phyloP scores from a whole-genome alignment of 768 basidiomycete species.

The Amanita fuliginea region DNA sequence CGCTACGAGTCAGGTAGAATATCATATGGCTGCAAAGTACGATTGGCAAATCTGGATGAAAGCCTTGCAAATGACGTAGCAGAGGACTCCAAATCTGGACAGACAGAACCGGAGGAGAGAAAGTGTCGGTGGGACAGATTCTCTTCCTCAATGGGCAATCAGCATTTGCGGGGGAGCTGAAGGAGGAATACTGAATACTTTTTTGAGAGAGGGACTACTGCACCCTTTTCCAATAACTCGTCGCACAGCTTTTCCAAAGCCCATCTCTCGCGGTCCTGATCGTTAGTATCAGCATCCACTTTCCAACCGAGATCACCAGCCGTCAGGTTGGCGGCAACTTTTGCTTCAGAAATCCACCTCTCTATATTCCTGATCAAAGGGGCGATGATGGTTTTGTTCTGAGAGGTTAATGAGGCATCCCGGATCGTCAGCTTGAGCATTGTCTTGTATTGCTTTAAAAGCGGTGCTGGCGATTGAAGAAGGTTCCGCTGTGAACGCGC shows the following conservation, averaged over 20 bases:
- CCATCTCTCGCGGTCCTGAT: constrained; percentile 51
- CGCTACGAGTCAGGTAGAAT: constrained; percentile 18
- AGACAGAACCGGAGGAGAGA: constrained; percentile 39
- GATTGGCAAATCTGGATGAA: constrained; percentile 45
- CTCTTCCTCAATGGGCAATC: constrained; percentile 39
- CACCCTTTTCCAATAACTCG: constrained; percentile 57
- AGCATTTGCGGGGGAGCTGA: constrained; percentile 12
- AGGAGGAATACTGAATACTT: constrained; percentile 39
- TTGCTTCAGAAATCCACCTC: constrained; percentile 69
- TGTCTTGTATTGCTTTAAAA: constrained; percentile 65
- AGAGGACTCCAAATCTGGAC: constrained; percentile 61
- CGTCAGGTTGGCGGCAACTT: constrained; percentile 43
- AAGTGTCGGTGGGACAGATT: constrained; percentile 23
- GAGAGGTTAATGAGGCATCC: constrained; percentile 49
- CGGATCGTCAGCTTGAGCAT: constrained; percentile 50
- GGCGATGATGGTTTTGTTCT: constrained; percentile 39
- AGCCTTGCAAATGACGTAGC: constrained; percentile 39
- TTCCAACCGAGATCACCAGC: constrained; percentile 42
- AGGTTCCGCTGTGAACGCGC: constrained; percentile 17
- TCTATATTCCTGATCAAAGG: constrained; percentile 52
- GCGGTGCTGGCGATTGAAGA: constrained; percentile 50
- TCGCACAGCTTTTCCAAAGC: constrained; percentile 61
- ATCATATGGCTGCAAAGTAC: constrained; percentile 38
- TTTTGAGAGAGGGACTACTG: constrained; percentile 72
- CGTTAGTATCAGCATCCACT: constrained; percentile 16